A percentile compares a stretch with the other conserved stretches of the same genome.
Evolutionary conservation across 2,329 filamentous ascomycete genomes (phyloP).

Genomic region (Calonectria hongkongensis): DNA sequence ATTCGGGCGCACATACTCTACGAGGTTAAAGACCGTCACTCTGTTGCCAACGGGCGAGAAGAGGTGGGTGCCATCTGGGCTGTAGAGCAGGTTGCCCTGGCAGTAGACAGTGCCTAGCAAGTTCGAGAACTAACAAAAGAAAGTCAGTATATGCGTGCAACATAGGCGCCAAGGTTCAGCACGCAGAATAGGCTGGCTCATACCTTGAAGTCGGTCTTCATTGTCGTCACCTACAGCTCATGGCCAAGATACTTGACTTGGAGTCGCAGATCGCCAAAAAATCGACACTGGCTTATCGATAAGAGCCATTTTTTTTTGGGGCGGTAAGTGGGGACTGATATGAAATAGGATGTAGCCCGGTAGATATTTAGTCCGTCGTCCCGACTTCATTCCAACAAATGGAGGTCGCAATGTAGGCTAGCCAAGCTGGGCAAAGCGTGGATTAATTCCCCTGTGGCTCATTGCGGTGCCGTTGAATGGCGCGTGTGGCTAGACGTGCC

Average conservation of each 20-base stretch:
- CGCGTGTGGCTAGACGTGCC: conserved; percentile 43
- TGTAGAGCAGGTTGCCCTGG: conserved; percentile 97
- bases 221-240: conserved; percentile 73
- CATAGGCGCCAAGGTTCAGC: not conserved
- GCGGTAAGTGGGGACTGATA: not conserved
- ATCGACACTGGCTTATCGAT: conserved; percentile 61
- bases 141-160: conserved; percentile 14
- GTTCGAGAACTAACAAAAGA: conserved; percentile 88
- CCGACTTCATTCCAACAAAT: conserved; percentile 23
- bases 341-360: conserved; percentile 54
- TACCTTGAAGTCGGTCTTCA: conserved; percentile 99
- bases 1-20: conserved; percentile 79
- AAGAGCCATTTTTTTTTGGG: conserved; percentile 55
- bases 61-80: conserved; percentile 94
- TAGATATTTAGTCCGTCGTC: conserved; percentile 59
- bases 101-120: conserved; percentile 98
- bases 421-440: conserved; percentile 43
- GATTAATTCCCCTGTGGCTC: conserved; percentile 42
- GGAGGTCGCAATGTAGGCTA: conserved; percentile 40
- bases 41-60: conserved; percentile 97
- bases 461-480: conserved; percentile 26
- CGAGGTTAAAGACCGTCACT: conserved; percentile 95
- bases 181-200: conserved; percentile 41
- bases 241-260: conserved; percentile 59
- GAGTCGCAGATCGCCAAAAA: conserved; percentile 57